Evolutionary conservation across 345 rosid genomes (phyloP).

Genomic region (Brassica nigra): DNA sequence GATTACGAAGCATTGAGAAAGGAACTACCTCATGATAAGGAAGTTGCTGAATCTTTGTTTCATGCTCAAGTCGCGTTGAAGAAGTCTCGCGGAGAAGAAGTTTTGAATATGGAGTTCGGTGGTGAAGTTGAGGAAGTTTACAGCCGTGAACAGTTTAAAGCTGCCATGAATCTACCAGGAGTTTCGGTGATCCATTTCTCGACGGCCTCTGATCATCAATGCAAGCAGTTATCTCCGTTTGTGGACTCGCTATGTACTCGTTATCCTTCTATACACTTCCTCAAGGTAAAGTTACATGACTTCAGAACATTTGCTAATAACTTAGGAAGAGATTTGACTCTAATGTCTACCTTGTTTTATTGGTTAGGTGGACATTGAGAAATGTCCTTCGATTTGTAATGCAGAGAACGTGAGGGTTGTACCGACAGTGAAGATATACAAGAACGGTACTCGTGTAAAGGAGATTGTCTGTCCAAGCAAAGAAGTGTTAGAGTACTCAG

Average conservation of each 20-base stretch:
- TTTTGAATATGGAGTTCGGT: slow-evolving; percentile 89
- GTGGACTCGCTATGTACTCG: slow-evolving; percentile 76
- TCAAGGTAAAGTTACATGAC: slow-evolving; percentile 58
- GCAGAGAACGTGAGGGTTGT: slow-evolving; percentile 42
- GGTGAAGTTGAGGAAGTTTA: slow-evolving; percentile 88
- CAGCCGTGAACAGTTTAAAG: slow-evolving; percentile 77
- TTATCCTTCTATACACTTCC: slow-evolving; percentile 86
- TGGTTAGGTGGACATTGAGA: slow-evolving; percentile 42
- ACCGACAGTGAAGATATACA: slow-evolving; percentile 43
- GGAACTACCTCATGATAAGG: slow-evolving; percentile 82
- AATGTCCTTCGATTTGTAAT: slow-evolving; percentile 37
- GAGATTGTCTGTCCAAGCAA: slow-evolving; percentile 44
- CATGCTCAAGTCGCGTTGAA: slow-evolving; percentile 93
- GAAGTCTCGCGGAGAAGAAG: slow-evolving; percentile 97
- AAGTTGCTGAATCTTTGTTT: slow-evolving; percentile 85
- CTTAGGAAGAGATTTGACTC: not conserved
- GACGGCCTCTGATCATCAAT: slow-evolving; percentile 53
- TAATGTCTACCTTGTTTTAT: not conserved
- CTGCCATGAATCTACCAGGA: slow-evolving; percentile 76
- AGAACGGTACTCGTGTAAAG: slow-evolving; percentile 39
- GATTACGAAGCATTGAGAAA: slow-evolving; percentile 85
- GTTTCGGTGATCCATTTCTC: slow-evolving; percentile 57
- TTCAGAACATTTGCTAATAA: not conserved
- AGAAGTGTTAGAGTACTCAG: slow-evolving; percentile 42
- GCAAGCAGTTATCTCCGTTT: slow-evolving; percentile 85